Conservation (phyloP, 2,329 filamentous ascomycete species). For the Chaetothyriales sp. region DNA sequence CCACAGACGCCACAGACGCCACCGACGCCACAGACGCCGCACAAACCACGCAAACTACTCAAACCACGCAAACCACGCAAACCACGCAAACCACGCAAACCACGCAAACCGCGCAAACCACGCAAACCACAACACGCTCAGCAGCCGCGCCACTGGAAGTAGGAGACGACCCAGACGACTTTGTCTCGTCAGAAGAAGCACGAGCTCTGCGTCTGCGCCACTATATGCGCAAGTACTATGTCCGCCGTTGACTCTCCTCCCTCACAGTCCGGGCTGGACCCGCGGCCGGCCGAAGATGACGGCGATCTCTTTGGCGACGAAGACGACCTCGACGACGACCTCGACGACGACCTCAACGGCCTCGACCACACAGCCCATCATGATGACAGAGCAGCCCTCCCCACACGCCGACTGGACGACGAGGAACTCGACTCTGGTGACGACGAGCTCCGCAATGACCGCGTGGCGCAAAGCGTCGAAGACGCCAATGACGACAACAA, state of each 20-base stretch:
- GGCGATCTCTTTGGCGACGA: constrained; percentile 21
- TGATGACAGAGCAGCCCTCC: constrained; percentile 11
- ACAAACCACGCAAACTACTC: too few species aligned
- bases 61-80: too few species aligned
- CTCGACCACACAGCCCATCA: constrained; percentile 24
- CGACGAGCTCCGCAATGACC: constrained; percentile 44
- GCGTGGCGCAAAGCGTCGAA: constrained; percentile 34
- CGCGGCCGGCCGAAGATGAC: constrained; percentile 16
- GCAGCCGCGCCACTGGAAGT: too few species aligned
- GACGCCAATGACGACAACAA: constrained; percentile 28
- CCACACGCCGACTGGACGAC: constrained; percentile 41
- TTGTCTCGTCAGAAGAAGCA: not conserved
- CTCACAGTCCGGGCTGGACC: not conserved
- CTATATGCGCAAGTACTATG: not conserved
- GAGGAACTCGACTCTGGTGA: constrained; percentile 52
- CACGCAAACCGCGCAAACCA: too few species aligned
- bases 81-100: not conserved
- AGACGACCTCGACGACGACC: constrained; percentile 35
- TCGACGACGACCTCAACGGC: constrained; percentile 25
- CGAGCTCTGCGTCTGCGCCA: not conserved
- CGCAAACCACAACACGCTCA: too few species aligned
- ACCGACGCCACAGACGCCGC: not conserved
- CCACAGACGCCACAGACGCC: too few species aligned
- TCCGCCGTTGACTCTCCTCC: not conserved
- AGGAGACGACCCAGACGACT: not conserved